phyloP scores from a whole-genome alignment of 805 yeast species.

The Nakazawaea peltata region DNA sequence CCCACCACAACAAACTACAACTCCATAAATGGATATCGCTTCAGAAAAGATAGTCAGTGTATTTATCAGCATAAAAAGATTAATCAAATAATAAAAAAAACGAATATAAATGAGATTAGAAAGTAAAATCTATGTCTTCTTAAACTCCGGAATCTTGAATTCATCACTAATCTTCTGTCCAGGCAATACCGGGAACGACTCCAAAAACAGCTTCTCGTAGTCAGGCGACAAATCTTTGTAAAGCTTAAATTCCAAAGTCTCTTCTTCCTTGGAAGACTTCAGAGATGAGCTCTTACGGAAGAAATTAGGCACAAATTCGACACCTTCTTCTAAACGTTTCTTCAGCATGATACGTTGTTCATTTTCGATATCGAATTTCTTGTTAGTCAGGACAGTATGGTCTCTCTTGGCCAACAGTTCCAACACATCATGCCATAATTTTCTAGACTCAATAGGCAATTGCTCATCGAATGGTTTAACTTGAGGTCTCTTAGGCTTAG shows the following conservation, averaged over 20 bases:
- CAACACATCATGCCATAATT: constrained; percentile 75
- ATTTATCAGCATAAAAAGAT: too few species aligned
- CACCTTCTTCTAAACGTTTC: constrained; percentile 69
- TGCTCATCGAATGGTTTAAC: constrained; percentile 79
- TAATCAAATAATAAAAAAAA: too few species aligned
- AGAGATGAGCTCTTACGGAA: constrained; percentile 58
- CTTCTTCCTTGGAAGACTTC: constrained; percentile 19
- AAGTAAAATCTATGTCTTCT: too few species aligned
- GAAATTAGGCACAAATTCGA: constrained; percentile 71
- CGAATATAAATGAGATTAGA: too few species aligned
- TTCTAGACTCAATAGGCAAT: constrained; percentile 72
- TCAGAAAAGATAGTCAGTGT: too few species aligned
- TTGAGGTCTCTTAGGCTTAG: constrained; percentile 49
- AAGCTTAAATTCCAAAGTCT: constrained; percentile 51
- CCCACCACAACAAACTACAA: too few species aligned
- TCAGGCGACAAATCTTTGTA: constrained; percentile 41
- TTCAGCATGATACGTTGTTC: constrained; percentile 73
- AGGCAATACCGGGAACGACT: constrained; percentile 72
- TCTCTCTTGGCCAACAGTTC: constrained; percentile 74
- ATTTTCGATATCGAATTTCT: constrained; percentile 81
- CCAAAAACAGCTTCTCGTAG: constrained; percentile 42
- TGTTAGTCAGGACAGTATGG: constrained; percentile 80
- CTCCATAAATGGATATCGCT: too few species aligned
- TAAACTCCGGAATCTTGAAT: constrained; percentile 61
- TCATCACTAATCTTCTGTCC: constrained; percentile 64